Base-by-base conservation (phyloP, 2,329 filamentous ascomycete species). In the Phyllosticta capitalensis region DNA sequence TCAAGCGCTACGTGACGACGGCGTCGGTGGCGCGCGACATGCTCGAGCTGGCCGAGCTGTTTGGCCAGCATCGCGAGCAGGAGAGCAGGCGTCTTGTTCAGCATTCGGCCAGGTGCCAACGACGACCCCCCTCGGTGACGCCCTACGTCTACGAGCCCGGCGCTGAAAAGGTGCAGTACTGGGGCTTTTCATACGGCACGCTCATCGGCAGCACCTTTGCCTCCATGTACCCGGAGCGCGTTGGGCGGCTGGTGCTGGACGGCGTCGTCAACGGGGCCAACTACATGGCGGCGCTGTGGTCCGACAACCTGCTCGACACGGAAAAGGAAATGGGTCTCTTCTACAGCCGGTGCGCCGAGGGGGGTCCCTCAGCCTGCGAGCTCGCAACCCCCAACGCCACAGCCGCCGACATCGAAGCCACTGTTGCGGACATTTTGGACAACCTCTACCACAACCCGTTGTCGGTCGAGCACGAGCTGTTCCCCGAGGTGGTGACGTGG, bases 181-280 rank as follows among this genome's bases (percentile, higher is more conserved):
- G 70, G 67, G 79, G 78, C 3, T 72, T 79, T 59, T 77, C 74
- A 6, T 81, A 81, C 56, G 79, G 79, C 0, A 76, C 78, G 0
- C 71, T 75, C 28, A 68, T 74, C 5, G 72, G 72, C 1, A 63
- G 65, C 0, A 74, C 71, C 1, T 74, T 74, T 56, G 70, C 71
- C 5, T 69, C 69, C 26, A 72, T 75, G 71, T 73, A 68, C 52
- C 71, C 72, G 3, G 65, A 71, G 20, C 69, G 71, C n/a, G 67
- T 74, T 10, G 68, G 67, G 1, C 66, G 70, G 14, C 20, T 71
- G 9, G 61, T 73, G 7, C 64, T 81, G 0, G 79, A 81, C 62
- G 78, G 77, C 4, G 75, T 80, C 3, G 74, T 77, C 2, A 75
- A 77, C 58, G 66, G 70, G 1, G 65, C 71, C 14, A 70, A 75